Evolutionary conservation across 257 asterid genomes (phyloP).

Genomic region (Nicotiana tomentosiformis): DNA sequence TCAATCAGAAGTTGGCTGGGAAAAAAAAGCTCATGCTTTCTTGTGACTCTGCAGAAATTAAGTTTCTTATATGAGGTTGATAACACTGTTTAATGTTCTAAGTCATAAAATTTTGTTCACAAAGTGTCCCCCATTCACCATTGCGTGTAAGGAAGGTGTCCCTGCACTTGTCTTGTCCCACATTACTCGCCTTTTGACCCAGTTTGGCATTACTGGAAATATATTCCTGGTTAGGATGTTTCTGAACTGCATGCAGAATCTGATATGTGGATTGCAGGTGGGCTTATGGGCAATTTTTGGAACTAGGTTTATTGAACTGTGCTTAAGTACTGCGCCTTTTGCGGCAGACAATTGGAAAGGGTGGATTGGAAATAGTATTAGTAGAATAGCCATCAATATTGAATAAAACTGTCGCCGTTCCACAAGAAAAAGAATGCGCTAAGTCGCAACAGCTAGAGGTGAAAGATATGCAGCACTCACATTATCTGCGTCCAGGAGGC

Average conservation of each 20-base stretch:
- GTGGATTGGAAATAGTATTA: not conserved
- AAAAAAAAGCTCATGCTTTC: not conserved
- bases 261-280: not conserved
- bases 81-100: not conserved
- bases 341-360: not conserved
- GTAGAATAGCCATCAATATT: not conserved
- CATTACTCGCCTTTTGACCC: not conserved
- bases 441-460: not conserved
- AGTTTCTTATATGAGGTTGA: not conserved
- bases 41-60: not conserved
- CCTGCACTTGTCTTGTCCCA: not conserved
- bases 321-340: not conserved
- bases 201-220: not conserved
- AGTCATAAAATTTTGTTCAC: not conserved
- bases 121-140: not conserved
- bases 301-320: not conserved
- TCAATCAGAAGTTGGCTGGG: constrained; percentile 2
- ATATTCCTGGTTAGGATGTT: not conserved
- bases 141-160: not conserved
- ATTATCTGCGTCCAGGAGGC: not conserved
- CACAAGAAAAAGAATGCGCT: not conserved
- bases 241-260: not conserved
- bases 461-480: not conserved
- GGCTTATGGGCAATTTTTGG: not conserved
- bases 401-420: not conserved